Evolutionary conservation across 306 rosid species (phyloP).

Genomic region (Rosa multiflora): DNA sequence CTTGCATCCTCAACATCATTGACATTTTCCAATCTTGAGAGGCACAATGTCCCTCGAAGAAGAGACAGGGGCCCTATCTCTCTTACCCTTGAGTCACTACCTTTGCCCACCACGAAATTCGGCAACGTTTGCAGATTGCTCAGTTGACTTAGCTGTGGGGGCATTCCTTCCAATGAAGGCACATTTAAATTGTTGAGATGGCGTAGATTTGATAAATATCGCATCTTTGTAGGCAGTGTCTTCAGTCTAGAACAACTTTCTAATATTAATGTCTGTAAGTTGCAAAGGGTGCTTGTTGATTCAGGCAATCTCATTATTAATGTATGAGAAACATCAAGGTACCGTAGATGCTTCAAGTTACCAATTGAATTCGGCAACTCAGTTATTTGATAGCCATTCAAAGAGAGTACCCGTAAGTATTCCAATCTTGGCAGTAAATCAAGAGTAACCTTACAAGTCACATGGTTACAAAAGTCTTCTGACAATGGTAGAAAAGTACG

Average conservation of each 20-base stretch:
- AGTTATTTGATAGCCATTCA: not conserved
- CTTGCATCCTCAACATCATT: not conserved
- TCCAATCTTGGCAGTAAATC: not conserved
- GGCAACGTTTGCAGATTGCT: conserved; percentile 3
- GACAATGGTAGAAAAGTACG: conserved; percentile 16
- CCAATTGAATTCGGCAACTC: conserved; percentile 3
- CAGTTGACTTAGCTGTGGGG: conserved; percentile 15
- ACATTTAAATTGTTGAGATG: not conserved
- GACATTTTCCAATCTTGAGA: conserved; percentile 24
- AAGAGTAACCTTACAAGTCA: not conserved
- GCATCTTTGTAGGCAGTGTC: not conserved
- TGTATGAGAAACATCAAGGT: too few relatives aligned
- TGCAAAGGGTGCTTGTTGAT: too few relatives aligned
- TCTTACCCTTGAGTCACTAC: not conserved
- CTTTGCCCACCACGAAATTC: not conserved
- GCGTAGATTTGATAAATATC: not conserved
- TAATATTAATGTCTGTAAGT: too few relatives aligned
- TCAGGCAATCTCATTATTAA: too few relatives aligned
- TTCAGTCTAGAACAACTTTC: not conserved
- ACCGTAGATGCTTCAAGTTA: not conserved
- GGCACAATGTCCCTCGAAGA: conserved; percentile 8
- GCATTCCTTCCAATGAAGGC: conserved; percentile 15
- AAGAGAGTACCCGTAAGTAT: conserved; percentile 2
- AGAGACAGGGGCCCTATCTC: not conserved
- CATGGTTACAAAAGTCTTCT: not conserved